A percentile compares a stretch with the other conserved stretches of the same genome.
These are phyloP conservation scores for Raffaelea ambrosiae DNA, from an alignment of 2,329 filamentous ascomycete genomes.

Conservation along the genomic window DNA sequence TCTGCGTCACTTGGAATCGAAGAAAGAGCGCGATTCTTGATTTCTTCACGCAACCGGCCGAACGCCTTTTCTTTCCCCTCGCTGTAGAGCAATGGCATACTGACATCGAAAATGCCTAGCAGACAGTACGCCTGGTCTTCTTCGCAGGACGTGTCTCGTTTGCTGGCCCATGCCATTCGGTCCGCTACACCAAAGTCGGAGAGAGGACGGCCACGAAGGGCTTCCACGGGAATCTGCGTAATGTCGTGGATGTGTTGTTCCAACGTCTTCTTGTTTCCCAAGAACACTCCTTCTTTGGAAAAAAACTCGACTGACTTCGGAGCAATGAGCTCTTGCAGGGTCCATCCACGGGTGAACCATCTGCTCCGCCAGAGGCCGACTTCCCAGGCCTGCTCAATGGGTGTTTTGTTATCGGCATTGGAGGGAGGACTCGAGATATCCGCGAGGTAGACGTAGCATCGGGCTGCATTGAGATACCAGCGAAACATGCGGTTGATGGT, in stretches of 20 bases:
- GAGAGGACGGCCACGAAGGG: background rate
- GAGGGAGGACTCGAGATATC: background rate
- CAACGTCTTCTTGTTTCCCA: background rate
- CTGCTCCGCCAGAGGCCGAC: background rate
- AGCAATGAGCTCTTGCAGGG: background rate
- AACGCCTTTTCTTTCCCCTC: background rate
- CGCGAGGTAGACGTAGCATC: background rate
- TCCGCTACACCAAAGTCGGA: background rate
- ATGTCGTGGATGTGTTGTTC: background rate
- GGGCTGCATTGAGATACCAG: background rate
- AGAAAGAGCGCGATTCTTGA: no score
- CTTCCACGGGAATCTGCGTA: background rate
- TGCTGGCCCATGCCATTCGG: background rate
- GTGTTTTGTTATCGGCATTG: background rate
- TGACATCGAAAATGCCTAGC: background rate
- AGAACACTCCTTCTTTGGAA: background rate
- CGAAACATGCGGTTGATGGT: constrained; percentile 3
- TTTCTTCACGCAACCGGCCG: background rate
- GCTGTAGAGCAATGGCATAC: background rate
- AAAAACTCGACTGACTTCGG: background rate
- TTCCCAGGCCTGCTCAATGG: no score
- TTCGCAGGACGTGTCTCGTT: background rate
- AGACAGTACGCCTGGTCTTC: background rate
- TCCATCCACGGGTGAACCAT: background rate
- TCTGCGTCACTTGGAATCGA: no score